Evolutionary conservation across 2,329 filamentous ascomycete species (phyloP).

Genomic region (Epichloe glyceriae): DNA sequence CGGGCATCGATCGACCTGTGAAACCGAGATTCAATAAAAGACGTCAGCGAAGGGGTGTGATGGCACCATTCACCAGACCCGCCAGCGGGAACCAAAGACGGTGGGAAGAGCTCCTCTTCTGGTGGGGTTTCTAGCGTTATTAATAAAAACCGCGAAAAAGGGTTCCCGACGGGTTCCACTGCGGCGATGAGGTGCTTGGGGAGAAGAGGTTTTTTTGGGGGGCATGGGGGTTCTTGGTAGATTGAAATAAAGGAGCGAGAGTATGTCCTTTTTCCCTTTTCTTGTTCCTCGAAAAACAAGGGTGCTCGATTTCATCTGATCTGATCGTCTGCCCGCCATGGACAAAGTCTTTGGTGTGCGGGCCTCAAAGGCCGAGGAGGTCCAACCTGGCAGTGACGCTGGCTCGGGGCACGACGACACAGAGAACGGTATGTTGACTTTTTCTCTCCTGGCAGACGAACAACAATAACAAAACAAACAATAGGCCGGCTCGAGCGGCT

Average conservation of each 20-base stretch:
- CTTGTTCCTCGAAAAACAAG: not conserved
- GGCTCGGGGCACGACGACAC: slow-evolving; percentile 3
- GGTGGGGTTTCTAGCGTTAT: not conserved
- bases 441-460: not conserved
- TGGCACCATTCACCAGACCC: slow-evolving; percentile 11
- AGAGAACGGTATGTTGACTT: not conserved
- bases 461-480: not conserved
- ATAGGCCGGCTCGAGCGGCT: slow-evolving; percentile 7
- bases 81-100: not conserved
- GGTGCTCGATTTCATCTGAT: not conserved
- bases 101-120: not conserved
- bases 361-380: slow-evolving; percentile 3
- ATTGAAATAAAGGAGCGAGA: too few relatives aligned
- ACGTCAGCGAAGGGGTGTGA: slow-evolving; percentile 10
- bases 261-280: not conserved
- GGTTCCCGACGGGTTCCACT: not conserved
- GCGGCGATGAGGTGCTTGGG: not conserved
- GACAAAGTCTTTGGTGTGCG: not conserved
- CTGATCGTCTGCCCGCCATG: not conserved
- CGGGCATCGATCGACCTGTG: too few relatives aligned
- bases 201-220: not conserved
- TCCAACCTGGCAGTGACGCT: slow-evolving; percentile 3
- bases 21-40: not conserved
- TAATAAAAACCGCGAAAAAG: not conserved
- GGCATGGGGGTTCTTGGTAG: too few relatives aligned